Percentiles rank a stretch among this genome's conserved stretches.
Evolutionary conservation across 2,329 filamentous ascomycete species (phyloP).

Genomic region (Monilinia vaccinii-corymbosi): DNA sequence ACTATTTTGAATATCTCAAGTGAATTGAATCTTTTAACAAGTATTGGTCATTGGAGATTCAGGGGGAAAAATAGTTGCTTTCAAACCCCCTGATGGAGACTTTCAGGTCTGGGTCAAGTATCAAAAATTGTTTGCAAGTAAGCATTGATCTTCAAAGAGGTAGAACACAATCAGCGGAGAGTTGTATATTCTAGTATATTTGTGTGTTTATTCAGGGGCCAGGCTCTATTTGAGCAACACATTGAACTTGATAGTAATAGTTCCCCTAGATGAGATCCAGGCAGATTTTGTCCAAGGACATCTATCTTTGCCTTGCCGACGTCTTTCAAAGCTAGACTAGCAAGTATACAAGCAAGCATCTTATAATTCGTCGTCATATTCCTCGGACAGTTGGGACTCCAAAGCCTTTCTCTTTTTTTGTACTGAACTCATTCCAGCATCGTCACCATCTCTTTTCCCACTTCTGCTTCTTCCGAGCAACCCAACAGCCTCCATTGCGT

Average conservation of each 20-base stretch:
- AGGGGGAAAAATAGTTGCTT: too few relatives aligned
- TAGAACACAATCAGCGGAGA: too few relatives aligned
- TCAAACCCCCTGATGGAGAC: too few relatives aligned
- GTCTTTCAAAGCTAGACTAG: neutral
- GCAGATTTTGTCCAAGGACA: neutral
- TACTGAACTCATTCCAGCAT: neutral
- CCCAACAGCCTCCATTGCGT: neutral
- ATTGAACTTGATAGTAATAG: neutral
- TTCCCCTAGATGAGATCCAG: neutral
- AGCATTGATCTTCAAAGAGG: neutral
- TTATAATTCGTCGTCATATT: constrained; percentile 2
- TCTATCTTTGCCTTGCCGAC: too few relatives aligned
- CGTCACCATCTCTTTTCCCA: neutral
- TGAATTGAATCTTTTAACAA: neutral
- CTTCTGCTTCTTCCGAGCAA: neutral
- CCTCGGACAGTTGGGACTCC: neutral
- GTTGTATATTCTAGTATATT: neutral
- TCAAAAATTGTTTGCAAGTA: neutral
- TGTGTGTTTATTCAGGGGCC: neutral
- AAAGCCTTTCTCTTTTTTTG: neutral
- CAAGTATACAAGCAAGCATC: neutral
- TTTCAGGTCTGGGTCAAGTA: neutral
- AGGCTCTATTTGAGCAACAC: neutral
- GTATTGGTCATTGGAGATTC: neutral
- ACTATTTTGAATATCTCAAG: neutral